These are phyloP conservation scores for Exophiala aquamarina DNA, from an alignment of 2,329 filamentous ascomycete species.

Conservation along the genomic window DNA sequence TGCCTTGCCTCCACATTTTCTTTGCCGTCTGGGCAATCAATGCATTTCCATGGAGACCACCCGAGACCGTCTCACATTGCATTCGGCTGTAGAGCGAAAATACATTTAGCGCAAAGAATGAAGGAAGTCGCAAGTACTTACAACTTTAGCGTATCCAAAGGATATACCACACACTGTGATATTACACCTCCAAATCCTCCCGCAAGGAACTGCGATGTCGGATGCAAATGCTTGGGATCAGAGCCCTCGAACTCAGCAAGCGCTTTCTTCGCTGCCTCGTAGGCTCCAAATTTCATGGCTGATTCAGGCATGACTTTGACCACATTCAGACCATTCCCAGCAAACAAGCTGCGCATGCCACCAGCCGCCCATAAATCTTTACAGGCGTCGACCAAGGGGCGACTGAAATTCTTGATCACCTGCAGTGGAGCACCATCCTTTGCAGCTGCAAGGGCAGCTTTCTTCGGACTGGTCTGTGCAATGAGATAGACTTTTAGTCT, in stretches of 20 bases:
- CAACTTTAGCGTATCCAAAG: conserved; percentile 70
- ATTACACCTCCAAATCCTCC: conserved; percentile 92
- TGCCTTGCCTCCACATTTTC: conserved; percentile 81
- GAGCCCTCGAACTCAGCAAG: conserved; percentile 83
- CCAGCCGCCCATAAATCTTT: conserved; percentile 81
- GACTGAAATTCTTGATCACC: conserved; percentile 65
- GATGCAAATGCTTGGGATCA: conserved; percentile 75
- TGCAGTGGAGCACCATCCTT: conserved; percentile 68
- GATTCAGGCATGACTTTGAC: conserved; percentile 99
- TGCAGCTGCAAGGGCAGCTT: conserved; percentile 63
- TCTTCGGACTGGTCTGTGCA: conserved; percentile 71
- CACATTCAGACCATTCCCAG: conserved; percentile 94
- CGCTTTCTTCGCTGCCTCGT: conserved; percentile 88
- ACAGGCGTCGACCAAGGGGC: conserved; percentile 70
- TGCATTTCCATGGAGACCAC: conserved; percentile 77
- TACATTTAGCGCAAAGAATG: conserved; percentile 7
- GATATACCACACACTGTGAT: conserved; percentile 88
- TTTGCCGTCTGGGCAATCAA: conserved; percentile 79
- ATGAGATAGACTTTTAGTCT: conserved; percentile 97
- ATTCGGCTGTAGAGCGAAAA: conserved; percentile 58
- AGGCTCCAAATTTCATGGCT: conserved; percentile 96
- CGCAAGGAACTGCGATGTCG: conserved; percentile 84
- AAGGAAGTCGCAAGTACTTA: conserved; percentile 37
- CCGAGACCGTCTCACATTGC: conserved; percentile 90
- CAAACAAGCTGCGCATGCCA: conserved; percentile 85